Base-by-base conservation (phyloP, 441 rosid genomes). In the Gossypium lobatum region DNA sequence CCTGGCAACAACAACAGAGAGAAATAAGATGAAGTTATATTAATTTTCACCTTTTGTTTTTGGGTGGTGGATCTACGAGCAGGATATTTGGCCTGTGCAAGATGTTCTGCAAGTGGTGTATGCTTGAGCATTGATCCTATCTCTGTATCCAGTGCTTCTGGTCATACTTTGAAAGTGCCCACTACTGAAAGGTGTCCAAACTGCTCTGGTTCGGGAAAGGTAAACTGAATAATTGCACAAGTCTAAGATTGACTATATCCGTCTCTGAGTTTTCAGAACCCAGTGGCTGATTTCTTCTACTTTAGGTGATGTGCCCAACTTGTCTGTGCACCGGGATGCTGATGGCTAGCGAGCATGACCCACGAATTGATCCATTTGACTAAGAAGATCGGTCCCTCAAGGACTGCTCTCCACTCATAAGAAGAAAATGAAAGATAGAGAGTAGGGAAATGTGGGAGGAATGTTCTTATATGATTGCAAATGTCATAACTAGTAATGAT, bases 141-240 rank as follows among this genome's bases (percentile, higher is more conserved):
- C 66, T 80, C 90, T 16, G 68, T 76, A 46, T 76, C 89, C 28
- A 82, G 78, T 82, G 83, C 82, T 80, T 72, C 89, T 55, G 84
- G 84, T 77, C 75, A 45, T 31, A 88, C 88, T 71, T 66, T 89
- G 75, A 87, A 50, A 79, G 87, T 79, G 48, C 91, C 97, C 34
- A 85, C 84, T 8, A 86, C 93, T 14, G 80, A 75, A 77, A 86
- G 97, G 76, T 92, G 99, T 84, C 75, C 70, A 11, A 91, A 88
- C 77, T 95, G 97, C 86, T 95, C 99, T 2, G 97, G 99, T 63
- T 84, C 97, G 31, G 97, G 97, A 82, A 95, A 95, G 96, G 97
- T 95, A 83, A 60, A 21, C 25, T 57, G 63, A 18, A 73, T 60
- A 52, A 10, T 52, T 52, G 7, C 60, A 16, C 25, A 52, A 28